These are phyloP conservation scores for Hysterangium stoloniferum DNA, from an alignment of 768 basidiomycete species.

Conservation along the genomic window DNA sequence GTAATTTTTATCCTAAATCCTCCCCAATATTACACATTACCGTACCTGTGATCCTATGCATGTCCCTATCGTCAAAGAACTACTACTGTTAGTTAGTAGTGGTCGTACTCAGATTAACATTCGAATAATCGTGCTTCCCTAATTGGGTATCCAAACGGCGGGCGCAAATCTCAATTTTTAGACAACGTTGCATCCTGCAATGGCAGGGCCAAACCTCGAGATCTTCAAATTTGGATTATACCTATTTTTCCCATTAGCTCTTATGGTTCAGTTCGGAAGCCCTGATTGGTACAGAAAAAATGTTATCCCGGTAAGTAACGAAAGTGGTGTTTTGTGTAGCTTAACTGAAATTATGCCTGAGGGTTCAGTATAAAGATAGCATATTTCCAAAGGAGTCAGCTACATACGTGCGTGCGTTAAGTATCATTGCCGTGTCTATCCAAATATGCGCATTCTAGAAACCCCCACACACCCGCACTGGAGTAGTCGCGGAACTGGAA, in stretches of 20 bases:
- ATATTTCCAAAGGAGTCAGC: slow-evolving; percentile 5
- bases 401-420: neutral
- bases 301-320: slow-evolving; percentile 59
- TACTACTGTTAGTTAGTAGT: too few species aligned
- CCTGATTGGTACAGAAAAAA: slow-evolving; percentile 77
- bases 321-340: neutral
- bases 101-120: too few species aligned
- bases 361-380: slow-evolving; percentile 7
- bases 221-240: slow-evolving; percentile 87
- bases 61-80: too few species aligned
- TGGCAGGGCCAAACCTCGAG: slow-evolving; percentile 54
- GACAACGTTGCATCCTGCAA: neutral
- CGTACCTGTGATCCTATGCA: neutral
- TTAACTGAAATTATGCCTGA: neutral
- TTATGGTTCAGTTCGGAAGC: slow-evolving; percentile 80
- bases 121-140: too few species aligned
- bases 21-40: neutral
- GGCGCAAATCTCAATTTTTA: neutral
- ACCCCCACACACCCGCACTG: neutral
- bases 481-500: slow-evolving; percentile 8
- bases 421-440: neutral
- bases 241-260: slow-evolving; percentile 74
- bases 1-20: neutral
- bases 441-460: neutral
- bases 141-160: neutral